Base-by-base conservation (phyloP, 805 yeast species). In the Priceomyces castillae region DNA sequence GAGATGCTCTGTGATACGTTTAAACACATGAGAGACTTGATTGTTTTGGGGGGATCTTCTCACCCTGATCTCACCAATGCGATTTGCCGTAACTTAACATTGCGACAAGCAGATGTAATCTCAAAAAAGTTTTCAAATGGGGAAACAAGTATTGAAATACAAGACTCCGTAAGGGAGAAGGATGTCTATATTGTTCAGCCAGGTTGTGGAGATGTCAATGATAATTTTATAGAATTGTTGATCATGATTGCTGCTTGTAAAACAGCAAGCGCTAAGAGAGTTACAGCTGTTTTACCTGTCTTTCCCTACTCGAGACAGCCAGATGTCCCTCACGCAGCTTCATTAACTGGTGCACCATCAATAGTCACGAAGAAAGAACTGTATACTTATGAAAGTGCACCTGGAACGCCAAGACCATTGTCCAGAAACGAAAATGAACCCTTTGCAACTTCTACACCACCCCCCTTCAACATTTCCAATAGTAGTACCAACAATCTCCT, bases 251-350 rank as follows among this genome's bases (percentile, higher is more conserved):
- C 90, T n/a, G 97, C 97, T 2, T 88, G 96, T 65, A 90, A 90
- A 56, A 83, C 88, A 38, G 95, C 97, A 2, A 82, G 92, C 46
- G 96, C 97, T 11, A 80, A 79, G 45, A 75, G 92, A 45, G 95
- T 90, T 35, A 88, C 96, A 2, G 96, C 92, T 0, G 96, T 90
- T 23, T 72, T 87, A 63, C 99, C 99, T 3, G 74, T 90, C 47
- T 94, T 94, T 65, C 97, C 98, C 20, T 94, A 94, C 61, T 86
- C 96, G 2, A 77, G 99, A 58, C 99, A 94, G 65, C 95, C 97
- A 3, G 98, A 92, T 64, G 81, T 88, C 30, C 96, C 96, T 25
- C 86, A 85, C 57, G 81, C 86, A 44, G 69, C 70, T 4, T 53
- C 58, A 37, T 77, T 78, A 57, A 77, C 79, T 30, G 94, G 95